These are phyloP conservation scores for Populus nigra DNA, from an alignment of 345 rosid genomes.

Conservation along the genomic window DNA sequence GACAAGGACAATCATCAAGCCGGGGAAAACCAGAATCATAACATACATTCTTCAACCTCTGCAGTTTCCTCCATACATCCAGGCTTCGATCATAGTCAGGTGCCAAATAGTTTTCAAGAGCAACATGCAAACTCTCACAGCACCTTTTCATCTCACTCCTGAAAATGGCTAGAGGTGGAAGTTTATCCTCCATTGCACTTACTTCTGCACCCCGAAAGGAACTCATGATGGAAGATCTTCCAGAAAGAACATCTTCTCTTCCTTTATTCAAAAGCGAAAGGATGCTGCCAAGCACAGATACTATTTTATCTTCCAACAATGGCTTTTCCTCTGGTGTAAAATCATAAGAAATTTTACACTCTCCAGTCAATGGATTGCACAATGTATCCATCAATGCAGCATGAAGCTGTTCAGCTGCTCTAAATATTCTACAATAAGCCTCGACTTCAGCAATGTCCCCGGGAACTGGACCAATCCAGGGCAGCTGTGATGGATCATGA, in stretches of 20 bases:
- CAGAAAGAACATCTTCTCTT: conserved; percentile 87
- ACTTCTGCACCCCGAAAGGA: conserved; percentile 47
- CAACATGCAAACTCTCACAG: conserved; percentile 88
- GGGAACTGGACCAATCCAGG: conserved; percentile 91
- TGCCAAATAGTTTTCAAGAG: conserved; percentile 80
- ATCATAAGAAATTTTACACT: conserved; percentile 74
- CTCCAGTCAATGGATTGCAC: conserved; percentile 95
- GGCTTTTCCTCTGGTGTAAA: conserved; percentile 79
- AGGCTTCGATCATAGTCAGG: conserved; percentile 63
- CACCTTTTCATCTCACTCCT: conserved; percentile 96
- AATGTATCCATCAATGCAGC: conserved; percentile 84
- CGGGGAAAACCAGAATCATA: conserved; percentile 86
- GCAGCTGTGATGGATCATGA: conserved; percentile 61
- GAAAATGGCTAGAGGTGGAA: conserved; percentile 90
- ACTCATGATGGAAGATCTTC: conserved; percentile 60
- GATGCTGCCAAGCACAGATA: conserved; percentile 89
- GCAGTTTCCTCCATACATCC: conserved; percentile 83
- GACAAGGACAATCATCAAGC: conserved; percentile 63
- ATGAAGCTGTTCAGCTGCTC: conserved; percentile 80
- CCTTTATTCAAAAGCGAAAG: conserved; percentile 81
- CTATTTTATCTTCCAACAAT: conserved; percentile 81
- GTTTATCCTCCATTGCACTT: conserved; percentile 56
- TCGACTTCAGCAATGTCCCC: conserved; percentile 97
- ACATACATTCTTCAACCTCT: conserved; percentile 88
- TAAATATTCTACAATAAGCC: conserved; percentile 91